Base-by-base conservation (phyloP, 129 eudicot genomes). In the Pulicaria dysenterica region DNA sequence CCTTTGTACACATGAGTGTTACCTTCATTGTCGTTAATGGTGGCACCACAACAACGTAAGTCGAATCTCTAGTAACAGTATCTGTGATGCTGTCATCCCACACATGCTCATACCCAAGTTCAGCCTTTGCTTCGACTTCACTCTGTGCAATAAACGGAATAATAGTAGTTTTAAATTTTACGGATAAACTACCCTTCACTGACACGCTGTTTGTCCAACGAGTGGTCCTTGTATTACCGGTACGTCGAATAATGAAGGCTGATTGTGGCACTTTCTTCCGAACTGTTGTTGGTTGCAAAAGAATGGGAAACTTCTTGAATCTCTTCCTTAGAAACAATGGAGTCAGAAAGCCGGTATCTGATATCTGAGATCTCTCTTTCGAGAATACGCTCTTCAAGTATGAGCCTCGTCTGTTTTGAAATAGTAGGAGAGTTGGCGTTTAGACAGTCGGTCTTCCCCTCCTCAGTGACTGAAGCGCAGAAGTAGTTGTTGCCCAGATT, bases 331-430 rank as follows among this genome's bases (percentile, higher is more conserved):
- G 49, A 68, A 14, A 68, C 38, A 13, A 45, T 37, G 4, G 73
- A 67, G 46, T 49, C 4, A 1, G 46, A 6, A 31, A 49, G 73
- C 8, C 60, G 73, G 73, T 67, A 67, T 49, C 34, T 48, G 7
- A 67, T 15, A 48, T 67, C 12, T 49, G 73, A 67, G n/a, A 67
- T 67, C 2, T 2, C 4, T 7, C 59, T 36, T 6, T 17, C 3
- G n/a, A 67, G 46, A 0, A 49, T 8, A 8, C 47, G 46, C 73
- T 48, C 59, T 24, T 67, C 34, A n/a, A 67, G 10, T 2, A 48
- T n/a, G 0, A 67, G 59, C 60, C 73, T 34, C 37, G 59, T 14
- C 14, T 67, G 36, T 7, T 8, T 49, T 34, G 73, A 12, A 2
- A 48, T 13, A 3, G 6, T n/a, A 13, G 60, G 60, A 68, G 49